phyloP scores from a whole-genome alignment of 495 filamentous ascomycete genomes.

The Letharia columbiana region DNA sequence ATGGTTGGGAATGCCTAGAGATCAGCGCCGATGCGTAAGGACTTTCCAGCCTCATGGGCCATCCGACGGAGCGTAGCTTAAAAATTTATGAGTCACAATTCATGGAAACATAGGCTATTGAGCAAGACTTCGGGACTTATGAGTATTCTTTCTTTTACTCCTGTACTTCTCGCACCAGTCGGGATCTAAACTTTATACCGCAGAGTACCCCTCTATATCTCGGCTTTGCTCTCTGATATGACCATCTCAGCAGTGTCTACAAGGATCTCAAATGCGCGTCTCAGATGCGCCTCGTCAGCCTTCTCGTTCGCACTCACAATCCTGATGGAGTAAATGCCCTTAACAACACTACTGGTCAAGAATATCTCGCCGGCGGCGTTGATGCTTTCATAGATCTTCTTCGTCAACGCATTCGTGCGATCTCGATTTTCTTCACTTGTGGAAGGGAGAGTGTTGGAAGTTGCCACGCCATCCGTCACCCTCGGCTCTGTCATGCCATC shows the following conservation, averaged over 20 bases:
- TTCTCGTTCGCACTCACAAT: conserved; percentile 64
- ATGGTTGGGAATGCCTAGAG: too few relatives aligned
- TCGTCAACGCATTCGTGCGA: conserved; percentile 58
- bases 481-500: conserved; percentile 8
- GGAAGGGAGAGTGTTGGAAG: neutral
- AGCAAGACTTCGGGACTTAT: too few relatives aligned
- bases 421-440: conserved; percentile 27
- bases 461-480: conserved; percentile 15
- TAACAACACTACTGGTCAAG: conserved; percentile 68
- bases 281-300: conserved; percentile 63
- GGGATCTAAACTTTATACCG: too few relatives aligned
- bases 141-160: too few relatives aligned
- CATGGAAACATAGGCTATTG: too few relatives aligned
- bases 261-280: conserved; percentile 69
- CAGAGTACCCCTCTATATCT: neutral
- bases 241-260: conserved; percentile 49
- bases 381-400: conserved; percentile 67
- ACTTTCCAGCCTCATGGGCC: too few relatives aligned
- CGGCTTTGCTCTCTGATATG: neutral
- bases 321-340: conserved; percentile 71
- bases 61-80: too few relatives aligned
- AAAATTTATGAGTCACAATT: too few relatives aligned
- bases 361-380: conserved; percentile 74
- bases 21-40: too few relatives aligned
- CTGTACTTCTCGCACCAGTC: too few relatives aligned